Base-by-base conservation (phyloP, 75 land plant species). In the Cryptomeria japonica region DNA sequence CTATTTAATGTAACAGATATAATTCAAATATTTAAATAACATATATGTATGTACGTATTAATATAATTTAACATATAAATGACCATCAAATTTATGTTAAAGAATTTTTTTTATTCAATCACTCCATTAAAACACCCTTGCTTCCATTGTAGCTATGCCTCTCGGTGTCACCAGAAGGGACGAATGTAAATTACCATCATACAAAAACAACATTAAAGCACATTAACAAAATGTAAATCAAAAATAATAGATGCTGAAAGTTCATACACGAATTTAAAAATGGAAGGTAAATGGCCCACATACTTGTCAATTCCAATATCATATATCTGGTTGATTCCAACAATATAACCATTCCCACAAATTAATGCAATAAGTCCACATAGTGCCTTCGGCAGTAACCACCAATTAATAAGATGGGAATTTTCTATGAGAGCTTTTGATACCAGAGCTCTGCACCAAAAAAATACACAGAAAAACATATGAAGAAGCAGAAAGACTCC, bases 301-400 rank as follows among this genome's bases (percentile, higher is more conserved):
- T 92, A 95, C 97, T 95, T 98, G 93, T 98, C 99, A 87, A 98
- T 98, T 25, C 96, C 98, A 55, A 94, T 90, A 89, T 98, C 99
- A 88, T 94, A 98, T 51, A 98, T 98, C 76, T 98, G 99, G 88
- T 98, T 98, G 86, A 98, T 98, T 31, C 99, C 99, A 47, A 98
- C 99, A 87, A 98, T 98, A 84, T 91, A 98, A 34, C 99, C 99
- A 92, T 98, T 98, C 28, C 99, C 99, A 86, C 99, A 98, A 15
- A 98, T 88, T 13, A 98, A 93, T 39, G 99, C 99, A 53, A 94
- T 80, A 53, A 98, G 93, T 19, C 99, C 99, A 87, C 92, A 90
- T 1, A 98, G 70, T 12, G 99, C 99, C 92, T 96, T 98, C 28
- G 93, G 92, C 87, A 96, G 42, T 80, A 98, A 87, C 87, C 84